A percentile compares a stretch with the other conserved stretches of the same genome.
Conservation (phyloP, 768 basidiomycete species). For the Boletellus ananiceps region DNA sequence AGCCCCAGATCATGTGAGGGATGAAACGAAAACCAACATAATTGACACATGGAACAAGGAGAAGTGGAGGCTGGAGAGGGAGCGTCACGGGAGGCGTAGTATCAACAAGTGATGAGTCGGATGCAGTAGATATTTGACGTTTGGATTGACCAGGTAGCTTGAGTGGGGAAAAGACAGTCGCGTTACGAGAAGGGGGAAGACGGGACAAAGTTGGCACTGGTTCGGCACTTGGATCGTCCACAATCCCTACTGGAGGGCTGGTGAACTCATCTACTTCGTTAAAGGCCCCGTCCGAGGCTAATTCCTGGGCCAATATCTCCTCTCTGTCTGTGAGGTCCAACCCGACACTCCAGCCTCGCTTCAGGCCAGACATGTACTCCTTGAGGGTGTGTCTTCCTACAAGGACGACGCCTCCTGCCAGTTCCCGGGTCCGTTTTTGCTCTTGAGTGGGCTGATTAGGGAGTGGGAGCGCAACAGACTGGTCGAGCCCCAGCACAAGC, state of each 20-base stretch:
- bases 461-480: constrained; percentile 38
- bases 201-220: constrained; percentile 41
- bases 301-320: constrained; percentile 57
- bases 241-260: constrained; percentile 19
- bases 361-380: constrained; percentile 88
- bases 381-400: constrained; percentile 89
- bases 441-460: constrained; percentile 50
- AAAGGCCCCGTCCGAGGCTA: constrained; percentile 73
- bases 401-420: constrained; percentile 82
- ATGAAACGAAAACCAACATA: constrained; percentile 80
- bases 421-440: constrained; percentile 51
- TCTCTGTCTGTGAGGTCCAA: constrained; percentile 67
- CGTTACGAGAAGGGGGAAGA: constrained; percentile 31
- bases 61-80: constrained; percentile 73
- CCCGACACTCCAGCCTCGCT: constrained; percentile 76
- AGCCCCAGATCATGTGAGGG: constrained; percentile 86
- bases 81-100: constrained; percentile 52
- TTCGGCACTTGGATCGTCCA: constrained; percentile 31
- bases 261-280: constrained; percentile 53
- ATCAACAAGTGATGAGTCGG: constrained; percentile 27
- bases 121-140: constrained; percentile 14
- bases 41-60: constrained; percentile 70
- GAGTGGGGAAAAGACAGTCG: constrained; percentile 33
- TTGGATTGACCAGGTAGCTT: constrained; percentile 20
- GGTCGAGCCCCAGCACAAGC: constrained; percentile 58